These are phyloP conservation scores for Friedmanniomyces endolithicus DNA, from an alignment of 495 filamentous ascomycete species.

Conservation along the genomic window DNA sequence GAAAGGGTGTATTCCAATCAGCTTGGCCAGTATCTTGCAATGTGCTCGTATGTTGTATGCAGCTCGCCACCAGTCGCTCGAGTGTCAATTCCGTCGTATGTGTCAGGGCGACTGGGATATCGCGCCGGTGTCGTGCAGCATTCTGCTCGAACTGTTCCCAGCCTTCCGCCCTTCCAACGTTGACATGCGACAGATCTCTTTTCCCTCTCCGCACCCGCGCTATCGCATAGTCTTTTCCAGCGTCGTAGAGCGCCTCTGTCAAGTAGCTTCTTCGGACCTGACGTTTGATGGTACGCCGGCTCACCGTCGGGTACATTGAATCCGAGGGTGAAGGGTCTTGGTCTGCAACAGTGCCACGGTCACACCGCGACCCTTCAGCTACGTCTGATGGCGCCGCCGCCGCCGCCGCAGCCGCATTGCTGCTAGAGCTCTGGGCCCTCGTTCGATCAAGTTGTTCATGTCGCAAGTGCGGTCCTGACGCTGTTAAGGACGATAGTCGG, in stretches of 20 bases:
- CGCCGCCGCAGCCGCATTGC: no score
- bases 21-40: not conserved
- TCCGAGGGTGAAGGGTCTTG: not conserved
- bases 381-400: no score
- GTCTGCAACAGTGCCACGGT: not conserved
- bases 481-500: no score
- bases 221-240: not conserved
- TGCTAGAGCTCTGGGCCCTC: no score
- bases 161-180: not conserved
- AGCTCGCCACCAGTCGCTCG: conserved; percentile 11
- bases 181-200: conserved; percentile 8
- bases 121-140: not conserved
- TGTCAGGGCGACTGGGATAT: not conserved
- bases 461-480: no score
- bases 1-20: not conserved
- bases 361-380: no score
- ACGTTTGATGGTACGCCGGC: not conserved
- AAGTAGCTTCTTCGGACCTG: not conserved
- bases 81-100: conserved; percentile 1
- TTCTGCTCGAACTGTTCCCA: not conserved
- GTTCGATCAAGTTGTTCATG: no score
- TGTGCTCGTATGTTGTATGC: conserved; percentile 1
- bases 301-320: not conserved
- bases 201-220: not conserved
- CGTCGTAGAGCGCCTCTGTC: not conserved